These are phyloP conservation scores for Pseudogymnoascus pannorum DNA, from an alignment of 2,329 filamentous ascomycete genomes.

Conservation along the genomic window DNA sequence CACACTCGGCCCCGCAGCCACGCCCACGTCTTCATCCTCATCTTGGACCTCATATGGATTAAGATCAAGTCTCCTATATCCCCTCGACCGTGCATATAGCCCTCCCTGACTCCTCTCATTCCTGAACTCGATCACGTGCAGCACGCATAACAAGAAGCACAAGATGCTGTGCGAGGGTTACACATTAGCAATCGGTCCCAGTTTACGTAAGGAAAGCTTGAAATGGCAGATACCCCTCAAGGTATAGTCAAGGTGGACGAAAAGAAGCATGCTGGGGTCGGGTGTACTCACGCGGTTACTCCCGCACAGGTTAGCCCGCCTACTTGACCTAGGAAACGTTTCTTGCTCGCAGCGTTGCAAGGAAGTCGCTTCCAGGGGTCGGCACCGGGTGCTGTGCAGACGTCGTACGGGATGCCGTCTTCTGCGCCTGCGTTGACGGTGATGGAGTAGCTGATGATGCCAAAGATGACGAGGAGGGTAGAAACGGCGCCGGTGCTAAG, in stretches of 20 bases:
- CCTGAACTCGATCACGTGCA: background rate
- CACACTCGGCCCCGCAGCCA: background rate
- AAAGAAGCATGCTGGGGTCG: background rate
- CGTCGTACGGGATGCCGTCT: background rate
- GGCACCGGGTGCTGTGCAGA: background rate
- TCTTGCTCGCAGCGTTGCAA: background rate
- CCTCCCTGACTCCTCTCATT: background rate
- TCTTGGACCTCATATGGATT: slow-evolving; percentile 1
- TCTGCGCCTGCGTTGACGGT: background rate
- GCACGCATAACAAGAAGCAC: background rate
- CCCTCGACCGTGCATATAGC: background rate
- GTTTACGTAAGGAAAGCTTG: slow-evolving; percentile 1
- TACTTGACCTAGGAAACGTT: background rate
- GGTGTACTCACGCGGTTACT: background rate
- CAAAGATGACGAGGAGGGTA: background rate
- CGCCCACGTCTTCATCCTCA: slow-evolving; percentile 1
- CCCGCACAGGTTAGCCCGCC: background rate
- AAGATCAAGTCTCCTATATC: slow-evolving; percentile 1
- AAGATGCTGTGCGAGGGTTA: background rate
- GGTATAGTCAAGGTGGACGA: background rate
- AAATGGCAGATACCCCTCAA: background rate
- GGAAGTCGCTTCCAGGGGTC: slow-evolving; percentile 1
- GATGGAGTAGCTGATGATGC: background rate
- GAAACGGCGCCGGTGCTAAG: background rate
- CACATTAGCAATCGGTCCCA: background rate